Evolutionary conservation across 1,139 yeast species (phyloP).

Genomic region (Sugiyamaella grinbergsii): DNA sequence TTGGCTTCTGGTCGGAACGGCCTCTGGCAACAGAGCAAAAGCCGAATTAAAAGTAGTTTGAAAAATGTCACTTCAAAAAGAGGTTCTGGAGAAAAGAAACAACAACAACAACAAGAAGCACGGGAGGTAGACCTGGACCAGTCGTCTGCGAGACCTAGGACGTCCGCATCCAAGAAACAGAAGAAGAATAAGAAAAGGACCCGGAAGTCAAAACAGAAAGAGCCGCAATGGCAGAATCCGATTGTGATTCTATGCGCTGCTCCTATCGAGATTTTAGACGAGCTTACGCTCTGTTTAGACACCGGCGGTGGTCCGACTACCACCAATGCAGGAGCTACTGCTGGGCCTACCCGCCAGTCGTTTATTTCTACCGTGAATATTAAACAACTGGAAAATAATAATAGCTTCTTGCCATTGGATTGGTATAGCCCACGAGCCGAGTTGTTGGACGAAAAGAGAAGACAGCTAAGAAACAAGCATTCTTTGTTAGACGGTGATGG

Average conservation of each 20-base stretch:
- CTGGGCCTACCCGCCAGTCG: too few species aligned
- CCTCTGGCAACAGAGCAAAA: slow-evolving; percentile 15
- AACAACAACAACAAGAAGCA: background rate
- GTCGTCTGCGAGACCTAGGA: background rate
- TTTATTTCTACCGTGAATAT: slow-evolving; percentile 5
- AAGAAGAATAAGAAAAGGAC: background rate
- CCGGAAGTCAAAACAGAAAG: slow-evolving; percentile 2
- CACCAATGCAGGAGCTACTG: background rate
- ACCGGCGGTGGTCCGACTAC: too few species aligned
- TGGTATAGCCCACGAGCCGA: slow-evolving; percentile 23
- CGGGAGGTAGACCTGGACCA: background rate
- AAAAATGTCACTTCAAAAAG: background rate
- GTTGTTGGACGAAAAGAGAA: slow-evolving; percentile 17
- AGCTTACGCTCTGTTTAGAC: slow-evolving; percentile 2
- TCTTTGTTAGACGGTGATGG: slow-evolving; percentile 1
- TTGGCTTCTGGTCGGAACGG: background rate
- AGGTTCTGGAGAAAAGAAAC: background rate
- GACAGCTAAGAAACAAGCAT: slow-evolving; percentile 11
- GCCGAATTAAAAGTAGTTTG: slow-evolving; percentile 1
- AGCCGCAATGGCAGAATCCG: background rate
- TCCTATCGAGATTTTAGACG: slow-evolving; percentile 16
- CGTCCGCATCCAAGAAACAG: background rate
- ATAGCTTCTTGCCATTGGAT: slow-evolving; percentile 16
- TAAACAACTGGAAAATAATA: slow-evolving; percentile 3
- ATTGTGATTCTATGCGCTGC: slow-evolving; percentile 14